Base-by-base conservation (phyloP, 495 filamentous ascomycete species). In the Penicillium roqueforti region DNA sequence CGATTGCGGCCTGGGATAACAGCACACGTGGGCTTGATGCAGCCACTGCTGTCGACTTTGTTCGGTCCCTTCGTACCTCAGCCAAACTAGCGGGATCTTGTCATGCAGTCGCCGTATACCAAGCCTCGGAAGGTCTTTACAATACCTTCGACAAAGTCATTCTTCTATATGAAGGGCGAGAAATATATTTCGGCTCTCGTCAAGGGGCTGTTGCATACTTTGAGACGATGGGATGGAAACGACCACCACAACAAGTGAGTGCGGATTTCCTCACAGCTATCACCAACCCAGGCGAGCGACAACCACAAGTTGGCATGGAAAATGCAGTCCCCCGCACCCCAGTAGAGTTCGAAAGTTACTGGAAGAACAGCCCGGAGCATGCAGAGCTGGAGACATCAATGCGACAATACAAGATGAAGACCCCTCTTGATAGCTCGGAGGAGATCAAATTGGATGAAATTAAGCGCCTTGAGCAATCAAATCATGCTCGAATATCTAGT, bases 81-180 rank as follows among this genome's bases (percentile, higher is more conserved):
- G 87, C 88, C 14, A 83, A 89, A 58, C 73, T 91, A 28, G 84
- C 84, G 64, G 80, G 88, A 58, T 86, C 78, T 5, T 85, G 83
- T 43, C 89, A 88, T 23, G 88, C 90, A 29, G 88, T 92, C 25
- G 89, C 87, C 1, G 79, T 92, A 11, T 95, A 92, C 61, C 90
- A 95, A 67, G 89, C 89, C 0, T 87, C 84, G 9, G 89, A 96
- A 63, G 87, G 83, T 57, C 95, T 95, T 52, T 96, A 93, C 67
- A 68, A 76, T 54, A 62, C 72, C 7, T 86, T 86, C 53, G 82
- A 86, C 62, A 85, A 86, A 60, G 78, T 79, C 11, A 67, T 76
- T 11, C 78, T 88, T 0, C 60, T 88, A 0, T 87, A 87, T 57
- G 78, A 84, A 56, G 85, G 85, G 3, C 70, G 80, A 1, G 73